Evolutionary conservation across 2,329 filamentous ascomycete species (phyloP), one percentile per base, ranked within the genome.

Genomic region (Sporothrix luriei): DNA sequence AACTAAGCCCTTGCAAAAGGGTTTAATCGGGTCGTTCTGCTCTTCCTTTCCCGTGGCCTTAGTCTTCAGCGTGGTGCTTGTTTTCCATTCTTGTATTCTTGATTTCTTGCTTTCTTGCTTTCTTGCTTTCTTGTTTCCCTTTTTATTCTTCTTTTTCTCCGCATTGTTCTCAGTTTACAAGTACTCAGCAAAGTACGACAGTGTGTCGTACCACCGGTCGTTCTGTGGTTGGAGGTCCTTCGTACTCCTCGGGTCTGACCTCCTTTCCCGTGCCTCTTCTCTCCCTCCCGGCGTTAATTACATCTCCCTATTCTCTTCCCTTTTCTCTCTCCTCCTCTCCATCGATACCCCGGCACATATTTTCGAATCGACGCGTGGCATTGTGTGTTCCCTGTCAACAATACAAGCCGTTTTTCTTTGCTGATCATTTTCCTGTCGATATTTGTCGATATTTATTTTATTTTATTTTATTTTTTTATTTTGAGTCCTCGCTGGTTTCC

Each of bases 231-330:
- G 19, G 52, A n/a, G 10, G 3, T 57, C 26, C 11, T 33, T 61
- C 33, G 55, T 43, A 61, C 55, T 43, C 55, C 33, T 61, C 55
- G 55, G n/a, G n/a, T 43, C 16, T 40, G 55, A 43, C 55, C 54
- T 10, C 4, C 4, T 9, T 21, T 21, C n/a, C n/a, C 10, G 10
- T 43, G 29, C 33, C 26, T 33, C n/a, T 40, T 29, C 13, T 40
- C 29, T 59, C 26, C n/a, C 54, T 21, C 21, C 55, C n/a, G 55
- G 2, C 33, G 1, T 52, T 3, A 6, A 0, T 52, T 3, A 6
- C 10, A 1, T 57, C 16, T 9, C 54, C n/a, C 29, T 55, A 33
- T 55, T 55, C 16, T 38, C 1, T 14, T 40, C n/a, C n/a, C 24
- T 61, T 43, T 21, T 33, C 16, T 48, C 14, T 61, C n/a, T 61